Base-by-base conservation (phyloP, 2,329 filamentous ascomycete species). In the Pseudopyrenochaeta lycopersici region DNA sequence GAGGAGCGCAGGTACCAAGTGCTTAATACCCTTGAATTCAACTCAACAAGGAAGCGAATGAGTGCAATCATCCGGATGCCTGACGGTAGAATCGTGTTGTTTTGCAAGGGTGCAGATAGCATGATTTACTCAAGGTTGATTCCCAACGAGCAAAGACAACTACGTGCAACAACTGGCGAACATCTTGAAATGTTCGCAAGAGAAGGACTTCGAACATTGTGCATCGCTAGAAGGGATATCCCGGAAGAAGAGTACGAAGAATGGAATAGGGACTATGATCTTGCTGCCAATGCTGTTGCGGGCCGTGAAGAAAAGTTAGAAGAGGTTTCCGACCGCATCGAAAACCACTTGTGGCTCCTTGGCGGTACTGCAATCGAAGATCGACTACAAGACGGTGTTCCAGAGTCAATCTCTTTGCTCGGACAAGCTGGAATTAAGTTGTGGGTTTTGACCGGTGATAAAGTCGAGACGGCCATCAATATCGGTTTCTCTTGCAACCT, bases 401-500 rank as follows among this genome's bases (percentile, higher is more conserved):
- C 95, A 6, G 95, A 98, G 72, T 94, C 95, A 0, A 99, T 99
- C 67, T 90, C 90, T 45, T 80, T 99, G 39, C 87, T 99, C 46
- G 94, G 90, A 27, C 87, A 92, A 69, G 95, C 95, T 48, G 96
- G 96, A 74, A 97, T 99, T 77, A 99, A 99, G 78, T 85, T 99
- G 7, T 99, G 95, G 95, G 95, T 99, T 48, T 81, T 99, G 61
- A 99, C 95, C 14, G 95, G 96, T 60, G 95, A 99, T 82, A 99
- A 98, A 78, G 94, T 98, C 29, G 95, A 99, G 78, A 99, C 95
- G 20, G 95, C 96, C 52, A 99, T 99, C 86, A 99, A 99, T 79
- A 99, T 99, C 72, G 95, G 95, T 2, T 99, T 98, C 78, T 99
- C 96, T 10, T 99, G 96, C 81, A 99, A 99, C 67, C 83, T 99